phyloP scores from a whole-genome alignment of 495 filamentous ascomycete species.

The Neurospora sp. region DNA sequence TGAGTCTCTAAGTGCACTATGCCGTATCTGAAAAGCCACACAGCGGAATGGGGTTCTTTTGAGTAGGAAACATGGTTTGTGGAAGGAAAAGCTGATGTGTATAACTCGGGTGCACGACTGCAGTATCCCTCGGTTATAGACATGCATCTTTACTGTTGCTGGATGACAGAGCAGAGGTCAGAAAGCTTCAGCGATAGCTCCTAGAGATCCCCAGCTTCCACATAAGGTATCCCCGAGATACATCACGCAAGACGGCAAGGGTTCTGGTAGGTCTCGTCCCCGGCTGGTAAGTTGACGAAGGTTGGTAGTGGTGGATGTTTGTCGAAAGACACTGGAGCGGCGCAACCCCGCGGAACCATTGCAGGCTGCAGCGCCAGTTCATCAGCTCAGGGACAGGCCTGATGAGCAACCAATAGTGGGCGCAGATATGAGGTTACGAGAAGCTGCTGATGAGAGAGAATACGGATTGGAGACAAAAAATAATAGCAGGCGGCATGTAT shows the following conservation, averaged over 20 bases:
- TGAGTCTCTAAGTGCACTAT: background rate
- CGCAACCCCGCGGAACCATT: background rate
- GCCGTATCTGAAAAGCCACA: background rate
- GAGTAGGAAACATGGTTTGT: background rate
- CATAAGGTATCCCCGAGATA: background rate
- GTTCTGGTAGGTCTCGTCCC: background rate
- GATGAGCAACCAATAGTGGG: background rate
- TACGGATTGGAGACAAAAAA: background rate
- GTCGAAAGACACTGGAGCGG: background rate
- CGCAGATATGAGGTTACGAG: background rate
- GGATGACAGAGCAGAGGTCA: background rate
- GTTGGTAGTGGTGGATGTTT: background rate
- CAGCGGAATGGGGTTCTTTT: background rate
- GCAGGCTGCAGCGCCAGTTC: background rate
- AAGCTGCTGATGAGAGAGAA: background rate
- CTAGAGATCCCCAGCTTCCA: background rate
- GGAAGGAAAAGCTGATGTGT: background rate
- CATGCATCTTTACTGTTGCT: background rate
- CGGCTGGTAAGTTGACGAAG: background rate
- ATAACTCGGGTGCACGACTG: background rate
- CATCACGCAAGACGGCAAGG: background rate
- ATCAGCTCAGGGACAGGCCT: background rate
- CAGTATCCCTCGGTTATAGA: background rate
- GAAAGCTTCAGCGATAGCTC: background rate
- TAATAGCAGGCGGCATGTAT: background rate